phyloP scores from a whole-genome alignment of 2,329 filamentous ascomycete species.

The Alternaria sp. region DNA sequence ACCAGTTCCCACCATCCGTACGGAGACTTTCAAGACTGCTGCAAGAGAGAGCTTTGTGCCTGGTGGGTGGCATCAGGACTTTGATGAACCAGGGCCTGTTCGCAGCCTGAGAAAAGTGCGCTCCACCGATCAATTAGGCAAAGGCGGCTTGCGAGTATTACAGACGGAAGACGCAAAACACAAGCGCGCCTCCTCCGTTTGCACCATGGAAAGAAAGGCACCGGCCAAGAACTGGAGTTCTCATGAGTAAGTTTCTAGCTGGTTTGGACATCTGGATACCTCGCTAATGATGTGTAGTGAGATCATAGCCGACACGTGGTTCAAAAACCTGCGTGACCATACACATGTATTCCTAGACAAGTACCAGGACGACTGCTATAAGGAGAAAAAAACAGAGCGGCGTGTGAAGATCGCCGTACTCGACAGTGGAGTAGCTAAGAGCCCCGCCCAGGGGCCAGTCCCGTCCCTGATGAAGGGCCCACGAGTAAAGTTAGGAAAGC shows the following conservation, averaged over 20 bases:
- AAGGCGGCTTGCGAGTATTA: neutral
- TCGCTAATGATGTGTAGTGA: neutral
- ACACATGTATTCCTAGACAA: neutral
- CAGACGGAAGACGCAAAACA: neutral
- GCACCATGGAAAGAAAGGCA: neutral
- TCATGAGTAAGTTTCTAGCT: neutral
- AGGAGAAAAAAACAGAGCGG: neutral
- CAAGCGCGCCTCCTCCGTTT: neutral
- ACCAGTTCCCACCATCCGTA: neutral
- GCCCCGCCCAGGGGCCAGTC: neutral
- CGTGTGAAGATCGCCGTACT: slow-evolving; percentile 2
- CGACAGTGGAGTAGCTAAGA: neutral
- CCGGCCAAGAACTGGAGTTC: neutral
- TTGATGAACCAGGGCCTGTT: neutral
- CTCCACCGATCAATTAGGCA: neutral
- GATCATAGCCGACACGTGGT: neutral
- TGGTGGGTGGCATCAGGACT: neutral
- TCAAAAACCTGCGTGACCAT: neutral
- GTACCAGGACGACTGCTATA: neutral
- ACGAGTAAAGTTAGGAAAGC: neutral
- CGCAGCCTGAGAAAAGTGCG: neutral
- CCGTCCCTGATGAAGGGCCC: neutral
- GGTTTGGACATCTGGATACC: rapidly evolving
- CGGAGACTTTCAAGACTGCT: neutral
- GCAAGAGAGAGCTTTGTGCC: neutral